Evolutionary conservation across 495 filamentous ascomycete species (phyloP), one percentile per base, ranked within the genome.

Genomic region (Daldinia bambusicola): DNA sequence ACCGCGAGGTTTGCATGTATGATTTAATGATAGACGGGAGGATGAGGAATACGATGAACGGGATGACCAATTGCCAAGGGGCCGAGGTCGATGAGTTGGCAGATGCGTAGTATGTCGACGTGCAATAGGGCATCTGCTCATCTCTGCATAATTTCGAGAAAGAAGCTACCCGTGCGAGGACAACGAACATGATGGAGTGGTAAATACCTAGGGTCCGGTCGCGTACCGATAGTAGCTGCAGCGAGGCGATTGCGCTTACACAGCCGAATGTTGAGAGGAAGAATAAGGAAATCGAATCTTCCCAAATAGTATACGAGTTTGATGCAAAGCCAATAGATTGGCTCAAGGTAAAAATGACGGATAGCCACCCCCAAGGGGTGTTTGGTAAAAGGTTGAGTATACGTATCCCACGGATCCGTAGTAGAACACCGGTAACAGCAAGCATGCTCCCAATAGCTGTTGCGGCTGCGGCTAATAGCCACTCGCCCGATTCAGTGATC

Each of bases 241-340:
- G 85, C 8, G 94, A 93, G 5, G 90, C 88, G 4, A 92, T 76
- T n/a, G 92, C 84, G 36, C 88, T 86, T 40, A 88, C 82, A 20
- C 93, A 79, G 31, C 93, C 95, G 78, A 98, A 98, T 0, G 94
- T 96, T 3, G 88, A 86, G 61, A 98, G 87, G 83, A 98, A 94
- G 82, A 95, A 96, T 2, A 94, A 81, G n/a, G 97, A 84, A 51
- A 97, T 97, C 16, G 93, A 91, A 72, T 98, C 96, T 81, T 99
- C 95, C 96, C 96, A 98, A 68, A 99, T 97, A 5, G 95, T 98
- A 80, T 93, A 99, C 1, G 95, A 98, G 76, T 98, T 99, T 4
- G 95, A 95, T 0, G 93, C 95, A 79, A 98, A 98, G 40, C 94
- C 95, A 69, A 92, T 80, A 14, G 92, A 95, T 76, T 96, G 93